Conservation (phyloP, 108 stramenopile genomes). For the Skeletonema marinoi region DNA sequence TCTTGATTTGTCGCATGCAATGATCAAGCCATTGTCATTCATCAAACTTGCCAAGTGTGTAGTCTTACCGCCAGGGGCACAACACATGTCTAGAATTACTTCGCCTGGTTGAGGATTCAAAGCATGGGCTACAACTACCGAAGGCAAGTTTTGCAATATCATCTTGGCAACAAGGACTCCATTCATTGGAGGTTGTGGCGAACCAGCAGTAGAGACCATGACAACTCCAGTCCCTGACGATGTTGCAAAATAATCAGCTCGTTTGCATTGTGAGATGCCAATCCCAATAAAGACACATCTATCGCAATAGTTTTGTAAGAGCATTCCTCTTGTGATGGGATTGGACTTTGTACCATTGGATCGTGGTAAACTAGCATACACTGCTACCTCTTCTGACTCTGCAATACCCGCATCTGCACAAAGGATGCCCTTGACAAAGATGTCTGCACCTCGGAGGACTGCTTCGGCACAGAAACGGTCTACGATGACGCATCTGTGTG, state of each 20-base stretch:
- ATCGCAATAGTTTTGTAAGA: constrained; percentile 53
- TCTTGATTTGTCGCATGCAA: constrained; percentile 90
- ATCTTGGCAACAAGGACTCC: constrained; percentile 51
- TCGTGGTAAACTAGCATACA: constrained; percentile 22
- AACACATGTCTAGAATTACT: constrained; percentile 88
- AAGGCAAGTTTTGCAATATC: constrained; percentile 79
- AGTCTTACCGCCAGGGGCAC: constrained; percentile 95
- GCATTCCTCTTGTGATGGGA: constrained; percentile 44
- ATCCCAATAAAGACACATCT: constrained; percentile 71
- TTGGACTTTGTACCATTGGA: constrained; percentile 12
- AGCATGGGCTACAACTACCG: constrained; percentile 71
- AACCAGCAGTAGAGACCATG: constrained; percentile 63
- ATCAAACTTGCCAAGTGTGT: constrained; percentile 89
- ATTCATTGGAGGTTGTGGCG: constrained; percentile 58
- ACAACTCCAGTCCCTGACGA: constrained; percentile 55
- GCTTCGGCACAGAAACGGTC: constrained; percentile 84
- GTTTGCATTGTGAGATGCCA: constrained; percentile 47
- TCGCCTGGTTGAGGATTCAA: constrained; percentile 82
- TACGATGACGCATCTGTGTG: constrained; percentile 54
- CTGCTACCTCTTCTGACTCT: constrained; percentile 60
- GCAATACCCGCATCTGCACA: constrained; percentile 61
- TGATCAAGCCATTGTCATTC: constrained; percentile 74
- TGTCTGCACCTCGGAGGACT: constrained; percentile 73
- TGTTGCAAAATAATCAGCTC: constrained; percentile 59
- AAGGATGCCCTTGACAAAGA: constrained; percentile 74